Conservation (phyloP, 2,329 filamentous ascomycete species). For the Clonostachys rosea region DNA sequence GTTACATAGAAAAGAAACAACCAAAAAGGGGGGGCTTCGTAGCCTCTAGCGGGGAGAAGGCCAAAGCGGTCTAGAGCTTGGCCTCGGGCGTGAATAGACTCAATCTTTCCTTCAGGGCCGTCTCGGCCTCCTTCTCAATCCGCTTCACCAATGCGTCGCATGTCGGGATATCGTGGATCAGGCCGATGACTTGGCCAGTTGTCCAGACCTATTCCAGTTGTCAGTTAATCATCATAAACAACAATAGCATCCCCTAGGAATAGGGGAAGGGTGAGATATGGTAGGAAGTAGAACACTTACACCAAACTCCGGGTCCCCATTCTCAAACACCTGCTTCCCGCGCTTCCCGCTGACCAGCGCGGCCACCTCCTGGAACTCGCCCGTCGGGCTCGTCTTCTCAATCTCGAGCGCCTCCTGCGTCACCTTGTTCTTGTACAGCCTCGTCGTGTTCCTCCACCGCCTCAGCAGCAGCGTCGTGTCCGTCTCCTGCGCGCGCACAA, state of each 20-base stretch:
- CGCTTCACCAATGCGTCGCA: slow-evolving; percentile 65
- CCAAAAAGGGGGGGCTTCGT: background rate
- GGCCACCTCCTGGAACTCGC: slow-evolving; percentile 86
- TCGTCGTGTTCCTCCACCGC: slow-evolving; percentile 87
- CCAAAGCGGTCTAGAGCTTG: slow-evolving; percentile 44
- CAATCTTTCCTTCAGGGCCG: slow-evolving; percentile 56
- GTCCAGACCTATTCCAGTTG: slow-evolving; percentile 73
- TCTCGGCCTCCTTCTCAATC: slow-evolving; percentile 74
- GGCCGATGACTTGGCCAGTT: slow-evolving; percentile 87
- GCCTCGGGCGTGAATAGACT: slow-evolving; percentile 49
- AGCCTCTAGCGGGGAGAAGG: background rate
- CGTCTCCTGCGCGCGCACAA: slow-evolving; percentile 82
- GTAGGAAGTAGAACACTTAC: slow-evolving; percentile 46
- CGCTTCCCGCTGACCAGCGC: slow-evolving; percentile 86
- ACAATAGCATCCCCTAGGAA: slow-evolving; percentile 4
- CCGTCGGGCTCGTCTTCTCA: slow-evolving; percentile 76
- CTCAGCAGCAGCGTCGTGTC: slow-evolving; percentile 86
- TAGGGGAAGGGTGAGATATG: background rate
- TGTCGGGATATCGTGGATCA: slow-evolving; percentile 80
- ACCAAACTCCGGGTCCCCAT: slow-evolving; percentile 85
- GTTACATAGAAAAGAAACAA: background rate
- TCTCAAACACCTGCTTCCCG: slow-evolving; percentile 85
- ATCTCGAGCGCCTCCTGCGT: slow-evolving; percentile 74
- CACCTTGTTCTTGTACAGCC: slow-evolving; percentile 89
- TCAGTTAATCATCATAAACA: slow-evolving; percentile 6